These are phyloP conservation scores for Lepidium africanum DNA, from an alignment of 345 rosid species.

Conservation along the genomic window DNA sequence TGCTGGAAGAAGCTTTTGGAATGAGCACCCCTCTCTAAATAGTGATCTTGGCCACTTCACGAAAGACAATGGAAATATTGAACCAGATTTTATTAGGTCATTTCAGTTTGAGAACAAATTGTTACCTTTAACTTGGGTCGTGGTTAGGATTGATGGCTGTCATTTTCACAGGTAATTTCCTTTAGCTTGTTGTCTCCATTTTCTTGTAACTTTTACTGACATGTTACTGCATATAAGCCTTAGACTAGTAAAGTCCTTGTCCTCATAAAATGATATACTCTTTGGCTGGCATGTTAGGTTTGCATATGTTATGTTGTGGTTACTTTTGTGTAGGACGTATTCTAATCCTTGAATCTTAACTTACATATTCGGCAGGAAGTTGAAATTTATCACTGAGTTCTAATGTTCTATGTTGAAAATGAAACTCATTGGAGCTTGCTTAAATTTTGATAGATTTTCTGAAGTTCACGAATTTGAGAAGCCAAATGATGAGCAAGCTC, in stretches of 20 bases:
- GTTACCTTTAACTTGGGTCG: constrained; percentile 75
- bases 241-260: not conserved
- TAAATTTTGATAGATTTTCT: constrained; percentile 62
- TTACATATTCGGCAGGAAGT: not conserved
- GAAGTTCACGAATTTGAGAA: constrained; percentile 78
- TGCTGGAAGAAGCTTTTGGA: constrained; percentile 69
- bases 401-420: constrained; percentile 4
- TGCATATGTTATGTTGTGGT: not conserved
- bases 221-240: not conserved
- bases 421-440: constrained; percentile 17
- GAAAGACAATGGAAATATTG: constrained; percentile 48
- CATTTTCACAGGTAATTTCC: constrained; percentile 80
- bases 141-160: constrained; percentile 88
- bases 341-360: not conserved
- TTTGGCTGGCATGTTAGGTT: not conserved
- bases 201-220: not conserved
- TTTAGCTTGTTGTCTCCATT: not conserved
- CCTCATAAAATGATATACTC: not conserved
- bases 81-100: constrained; percentile 53
- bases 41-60: constrained; percentile 53
- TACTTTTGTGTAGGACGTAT: not conserved
- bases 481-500: constrained; percentile 85
- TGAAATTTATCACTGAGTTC: not conserved
- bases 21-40: constrained; percentile 43
- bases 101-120: constrained; percentile 66